These are phyloP conservation scores for Calycina herbarum DNA, from an alignment of 2,329 filamentous ascomycete species.

Conservation along the genomic window DNA sequence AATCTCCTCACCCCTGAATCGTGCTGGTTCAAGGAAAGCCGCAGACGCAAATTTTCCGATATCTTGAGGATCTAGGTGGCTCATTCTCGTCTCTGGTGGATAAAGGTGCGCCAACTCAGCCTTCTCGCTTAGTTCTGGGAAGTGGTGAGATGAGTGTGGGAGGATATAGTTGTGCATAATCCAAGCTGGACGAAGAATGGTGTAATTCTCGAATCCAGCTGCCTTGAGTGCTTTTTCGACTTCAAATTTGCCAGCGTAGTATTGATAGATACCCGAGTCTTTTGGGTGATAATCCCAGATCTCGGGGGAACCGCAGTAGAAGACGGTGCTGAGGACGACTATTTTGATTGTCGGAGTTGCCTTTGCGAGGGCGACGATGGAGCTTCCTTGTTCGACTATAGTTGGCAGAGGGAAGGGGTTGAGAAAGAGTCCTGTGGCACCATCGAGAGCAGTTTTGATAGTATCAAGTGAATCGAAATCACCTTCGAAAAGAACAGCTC, in stretches of 20 bases:
- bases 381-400: conserved; percentile 11
- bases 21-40: conserved; percentile 15
- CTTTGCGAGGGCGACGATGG: conserved; percentile 12
- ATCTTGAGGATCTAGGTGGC: conserved; percentile 16
- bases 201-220: conserved; percentile 18
- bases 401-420: conserved; percentile 12
- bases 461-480: conserved; percentile 39
- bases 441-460: conserved; percentile 37
- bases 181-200: conserved; percentile 19
- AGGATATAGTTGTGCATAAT: conserved; percentile 18
- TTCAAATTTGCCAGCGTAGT: conserved; percentile 16
- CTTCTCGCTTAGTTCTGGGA: conserved; percentile 16
- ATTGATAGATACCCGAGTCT: conserved; percentile 11
- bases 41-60: conserved; percentile 19
- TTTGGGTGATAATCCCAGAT: conserved; percentile 12
- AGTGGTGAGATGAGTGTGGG: conserved; percentile 12
- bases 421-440: conserved; percentile 31
- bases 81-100: conserved; percentile 9
- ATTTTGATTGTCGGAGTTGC: conserved; percentile 12
- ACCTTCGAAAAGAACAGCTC: conserved; percentile 41
- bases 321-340: conserved; percentile 19
- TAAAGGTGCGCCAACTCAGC: conserved; percentile 18
- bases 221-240: conserved; percentile 19
- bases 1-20: conserved; percentile 22
- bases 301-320: conserved; percentile 1